A percentile compares a stretch with the other conserved stretches of the same genome.
Evolutionary conservation across 2,329 filamentous ascomycete genomes (phyloP).

Genomic region (Fusarium chlamydosporum): DNA sequence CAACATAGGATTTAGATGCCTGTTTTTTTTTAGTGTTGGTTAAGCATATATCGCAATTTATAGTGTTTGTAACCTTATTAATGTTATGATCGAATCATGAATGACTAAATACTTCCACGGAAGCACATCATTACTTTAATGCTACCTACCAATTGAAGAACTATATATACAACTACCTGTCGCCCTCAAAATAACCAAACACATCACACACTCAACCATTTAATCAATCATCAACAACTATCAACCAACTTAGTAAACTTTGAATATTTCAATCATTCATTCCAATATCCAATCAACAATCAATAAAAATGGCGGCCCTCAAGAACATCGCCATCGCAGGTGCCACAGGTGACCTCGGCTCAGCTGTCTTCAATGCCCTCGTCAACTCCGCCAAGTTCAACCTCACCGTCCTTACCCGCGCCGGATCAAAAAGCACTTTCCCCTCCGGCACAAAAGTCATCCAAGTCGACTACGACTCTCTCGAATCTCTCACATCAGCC

Average conservation of each 20-base stretch:
- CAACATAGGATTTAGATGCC: neutral
- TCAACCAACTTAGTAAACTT: no score
- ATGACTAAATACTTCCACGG: neutral
- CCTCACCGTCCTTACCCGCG: conserved; percentile 55
- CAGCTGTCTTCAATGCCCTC: conserved; percentile 52
- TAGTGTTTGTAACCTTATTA: neutral
- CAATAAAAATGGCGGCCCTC: conserved; percentile 51
- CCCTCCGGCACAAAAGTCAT: conserved; percentile 51
- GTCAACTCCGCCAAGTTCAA: conserved; percentile 54
- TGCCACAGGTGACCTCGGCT: conserved; percentile 56
- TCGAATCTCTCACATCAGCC: conserved; percentile 63
- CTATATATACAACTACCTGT: conserved; percentile 11
- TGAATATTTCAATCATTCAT: neutral
- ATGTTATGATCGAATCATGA: conserved; percentile 8
- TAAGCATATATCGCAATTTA: conserved; percentile 9
- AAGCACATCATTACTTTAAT: neutral
- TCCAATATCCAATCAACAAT: neutral
- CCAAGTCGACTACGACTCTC: conserved; percentile 59
- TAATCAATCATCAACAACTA: neutral
- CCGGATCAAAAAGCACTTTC: conserved; percentile 58
- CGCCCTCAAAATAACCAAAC: neutral
- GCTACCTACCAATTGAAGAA: neutral
- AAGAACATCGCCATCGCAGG: conserved; percentile 59
- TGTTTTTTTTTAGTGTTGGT: neutral
- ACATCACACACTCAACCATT: neutral